phyloP scores from a whole-genome alignment of 805 yeast species.

The Wickerhamomyces bisporus region DNA sequence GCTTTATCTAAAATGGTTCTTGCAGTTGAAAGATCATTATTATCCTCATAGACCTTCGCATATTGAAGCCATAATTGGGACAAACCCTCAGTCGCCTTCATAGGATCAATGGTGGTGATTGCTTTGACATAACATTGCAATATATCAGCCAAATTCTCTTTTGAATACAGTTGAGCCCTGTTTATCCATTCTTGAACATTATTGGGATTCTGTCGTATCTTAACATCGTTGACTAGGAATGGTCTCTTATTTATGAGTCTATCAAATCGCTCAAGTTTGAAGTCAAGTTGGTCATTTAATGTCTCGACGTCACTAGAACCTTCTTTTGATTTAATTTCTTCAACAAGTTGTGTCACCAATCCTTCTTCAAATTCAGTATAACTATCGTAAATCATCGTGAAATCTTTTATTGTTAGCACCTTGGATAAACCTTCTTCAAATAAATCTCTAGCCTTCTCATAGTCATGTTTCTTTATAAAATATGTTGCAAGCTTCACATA shows the following conservation, averaged over 20 bases:
- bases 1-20: conserved; percentile 60
- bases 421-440: conserved; percentile 44
- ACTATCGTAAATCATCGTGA: conserved; percentile 57
- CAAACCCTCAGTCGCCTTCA: conserved; percentile 40
- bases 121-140: conserved; percentile 62
- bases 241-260: conserved; percentile 51
- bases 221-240: conserved; percentile 59
- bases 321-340: conserved; percentile 5
- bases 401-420: conserved; percentile 53
- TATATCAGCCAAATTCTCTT: conserved; percentile 35
- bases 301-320: conserved; percentile 11
- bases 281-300: conserved; percentile 33
- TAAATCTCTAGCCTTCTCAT: conserved; percentile 33
- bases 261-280: conserved; percentile 46
- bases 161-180: conserved; percentile 44
- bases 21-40: conserved; percentile 53
- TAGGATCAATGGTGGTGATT: conserved; percentile 58
- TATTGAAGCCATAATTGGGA: conserved; percentile 67
- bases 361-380: conserved; percentile 58
- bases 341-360: conserved; percentile 24
- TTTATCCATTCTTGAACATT: conserved; percentile 66
- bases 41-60: conserved; percentile 56
- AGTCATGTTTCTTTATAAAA: conserved; percentile 34
- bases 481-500: conserved; percentile 44
- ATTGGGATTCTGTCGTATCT: conserved; percentile 55